phyloP scores from a whole-genome alignment of 306 rosid genomes.

The Ziziphus jujuba region DNA sequence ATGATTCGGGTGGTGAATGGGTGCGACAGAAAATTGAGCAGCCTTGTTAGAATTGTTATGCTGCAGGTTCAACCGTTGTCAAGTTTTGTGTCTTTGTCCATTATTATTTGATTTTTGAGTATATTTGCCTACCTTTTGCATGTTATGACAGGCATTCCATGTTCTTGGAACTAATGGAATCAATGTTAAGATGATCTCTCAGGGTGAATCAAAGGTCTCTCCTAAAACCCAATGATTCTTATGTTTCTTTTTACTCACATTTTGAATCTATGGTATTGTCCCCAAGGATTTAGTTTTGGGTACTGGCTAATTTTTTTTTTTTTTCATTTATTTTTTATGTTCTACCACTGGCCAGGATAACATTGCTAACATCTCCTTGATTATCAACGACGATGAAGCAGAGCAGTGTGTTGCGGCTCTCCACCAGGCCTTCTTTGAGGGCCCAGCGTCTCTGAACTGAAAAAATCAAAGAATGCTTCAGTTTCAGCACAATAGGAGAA shows the following conservation, averaged over 20 bases:
- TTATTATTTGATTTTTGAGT: not conserved
- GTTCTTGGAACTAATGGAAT: conserved; percentile 79
- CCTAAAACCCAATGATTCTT: conserved; percentile 1
- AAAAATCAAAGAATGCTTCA: conserved; percentile 49
- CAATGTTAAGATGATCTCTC: conserved; percentile 98
- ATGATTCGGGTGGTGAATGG: too few species aligned
- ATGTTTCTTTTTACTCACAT: not conserved
- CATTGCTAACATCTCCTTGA: conserved; percentile 91
- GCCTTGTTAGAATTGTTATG: conserved; percentile 1
- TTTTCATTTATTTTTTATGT: too few species aligned
- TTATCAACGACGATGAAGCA: conserved; percentile 79
- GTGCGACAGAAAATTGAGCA: not conserved
- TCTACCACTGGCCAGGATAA: too few species aligned
- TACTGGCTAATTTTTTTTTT: too few species aligned
- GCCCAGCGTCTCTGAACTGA: conserved; percentile 34
- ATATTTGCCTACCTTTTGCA: conserved; percentile 16
- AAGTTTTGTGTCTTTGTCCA: too few species aligned
- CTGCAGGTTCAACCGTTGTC: conserved; percentile 11
- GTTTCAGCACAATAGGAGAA: conserved; percentile 28
- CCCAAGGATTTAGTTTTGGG: too few species aligned
- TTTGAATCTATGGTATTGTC: not conserved
- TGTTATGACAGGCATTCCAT: conserved; percentile 63
- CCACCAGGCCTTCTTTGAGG: conserved; percentile 73
- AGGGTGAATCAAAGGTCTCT: conserved; percentile 92
- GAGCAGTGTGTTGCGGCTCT: conserved; percentile 89